Evolutionary conservation across 73 alveolate species (phyloP).

Genomic region (Stentor coeruleus): DNA sequence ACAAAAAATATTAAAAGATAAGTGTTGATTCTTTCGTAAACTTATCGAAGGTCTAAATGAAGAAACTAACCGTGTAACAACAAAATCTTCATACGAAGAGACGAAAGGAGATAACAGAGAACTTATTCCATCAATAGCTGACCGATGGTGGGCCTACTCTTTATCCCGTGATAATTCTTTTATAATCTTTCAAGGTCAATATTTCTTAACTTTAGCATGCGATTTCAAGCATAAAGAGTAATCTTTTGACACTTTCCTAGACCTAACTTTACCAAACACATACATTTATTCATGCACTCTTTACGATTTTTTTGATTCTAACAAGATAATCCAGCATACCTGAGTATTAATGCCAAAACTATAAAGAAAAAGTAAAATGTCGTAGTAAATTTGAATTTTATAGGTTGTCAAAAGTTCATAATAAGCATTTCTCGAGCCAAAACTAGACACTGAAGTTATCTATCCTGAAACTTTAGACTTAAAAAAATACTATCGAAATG

Average conservation of each 20-base stretch:
- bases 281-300: too few relatives aligned
- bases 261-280: background rate
- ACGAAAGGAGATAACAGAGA: conserved; percentile 35
- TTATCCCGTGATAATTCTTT: conserved; percentile 60
- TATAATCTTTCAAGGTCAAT: conserved; percentile 66
- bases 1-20: too few relatives aligned
- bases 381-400: too few relatives aligned
- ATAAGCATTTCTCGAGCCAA: too few relatives aligned
- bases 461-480: too few relatives aligned
- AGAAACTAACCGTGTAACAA: conserved; percentile 46
- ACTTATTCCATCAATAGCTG: conserved; percentile 31
- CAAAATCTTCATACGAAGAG: conserved; percentile 43
- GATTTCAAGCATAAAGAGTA: conserved; percentile 41
- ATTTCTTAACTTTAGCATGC: conserved; percentile 55
- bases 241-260: conserved; percentile 72
- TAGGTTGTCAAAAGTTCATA: too few relatives aligned
- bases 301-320: too few relatives aligned
- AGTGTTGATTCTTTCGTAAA: conserved; percentile 51
- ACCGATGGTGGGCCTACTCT: conserved; percentile 70
- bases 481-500: too few relatives aligned
- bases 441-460: too few relatives aligned
- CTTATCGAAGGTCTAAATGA: conserved; percentile 52
- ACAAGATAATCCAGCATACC: too few relatives aligned
- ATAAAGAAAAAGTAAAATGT: too few relatives aligned
- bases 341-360: too few relatives aligned